Conservation (phyloP, 2,329 filamentous ascomycete genomes). For the Simplicillium aogashimaense region DNA sequence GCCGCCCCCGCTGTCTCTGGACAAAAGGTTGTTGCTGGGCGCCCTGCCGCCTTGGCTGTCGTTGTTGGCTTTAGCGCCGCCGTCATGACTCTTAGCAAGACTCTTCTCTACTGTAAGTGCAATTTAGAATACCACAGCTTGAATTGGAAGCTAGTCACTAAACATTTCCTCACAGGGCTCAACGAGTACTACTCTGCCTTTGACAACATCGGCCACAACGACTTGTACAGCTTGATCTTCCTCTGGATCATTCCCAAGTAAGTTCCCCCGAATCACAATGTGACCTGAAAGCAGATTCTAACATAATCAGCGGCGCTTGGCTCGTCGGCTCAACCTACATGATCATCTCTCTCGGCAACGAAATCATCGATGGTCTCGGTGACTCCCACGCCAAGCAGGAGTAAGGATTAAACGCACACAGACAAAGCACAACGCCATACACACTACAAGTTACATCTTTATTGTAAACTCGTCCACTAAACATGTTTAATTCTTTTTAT, state of each 20-base stretch:
- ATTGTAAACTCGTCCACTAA: too few species aligned
- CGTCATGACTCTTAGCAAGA: slow-evolving; percentile 54
- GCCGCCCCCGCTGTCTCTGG: slow-evolving; percentile 12
- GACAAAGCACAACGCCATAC: slow-evolving; percentile 8
- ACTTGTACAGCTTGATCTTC: slow-evolving; percentile 28
- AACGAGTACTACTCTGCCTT: slow-evolving; percentile 47
- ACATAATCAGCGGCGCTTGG: slow-evolving; percentile 38
- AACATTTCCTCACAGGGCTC: slow-evolving; percentile 30
- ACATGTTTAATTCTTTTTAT: too few species aligned
- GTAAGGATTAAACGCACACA: slow-evolving; percentile 13
- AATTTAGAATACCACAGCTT: background rate
- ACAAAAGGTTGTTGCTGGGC: slow-evolving; percentile 27
- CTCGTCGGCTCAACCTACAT: slow-evolving; percentile 43
- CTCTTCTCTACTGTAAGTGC: slow-evolving; percentile 46
- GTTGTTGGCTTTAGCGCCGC: slow-evolving; percentile 41
- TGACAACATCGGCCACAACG: slow-evolving; percentile 48
- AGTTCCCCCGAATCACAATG: slow-evolving; percentile 16
- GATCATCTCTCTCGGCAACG: slow-evolving; percentile 35
- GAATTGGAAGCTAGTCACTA: background rate
- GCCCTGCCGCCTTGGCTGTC: slow-evolving; percentile 32
- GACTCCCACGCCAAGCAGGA: slow-evolving; percentile 28
- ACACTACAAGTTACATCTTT: slow-evolving; percentile 5
- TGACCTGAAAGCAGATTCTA: background rate
- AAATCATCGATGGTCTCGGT: slow-evolving; percentile 37
- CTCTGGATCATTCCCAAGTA: slow-evolving; percentile 53